Evolutionary conservation across 2,329 filamentous ascomycete species (phyloP).

Genomic region (Cylindrodendrum hubeiense): DNA sequence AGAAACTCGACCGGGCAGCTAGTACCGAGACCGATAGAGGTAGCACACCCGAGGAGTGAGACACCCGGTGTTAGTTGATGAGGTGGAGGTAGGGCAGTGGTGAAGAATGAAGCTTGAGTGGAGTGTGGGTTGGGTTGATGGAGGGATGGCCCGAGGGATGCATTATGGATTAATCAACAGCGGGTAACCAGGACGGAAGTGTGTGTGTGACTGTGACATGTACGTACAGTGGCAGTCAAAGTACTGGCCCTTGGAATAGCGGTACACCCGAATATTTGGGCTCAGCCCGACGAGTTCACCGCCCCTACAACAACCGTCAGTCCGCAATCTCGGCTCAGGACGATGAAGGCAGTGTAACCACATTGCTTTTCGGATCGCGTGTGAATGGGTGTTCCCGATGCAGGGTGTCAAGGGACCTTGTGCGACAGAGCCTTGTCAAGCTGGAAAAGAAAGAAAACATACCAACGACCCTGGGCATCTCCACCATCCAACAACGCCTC

Average conservation of each 20-base stretch:
- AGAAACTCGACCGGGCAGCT: too few relatives aligned
- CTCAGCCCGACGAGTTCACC: slow-evolving; percentile 87
- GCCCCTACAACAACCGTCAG: slow-evolving; percentile 69
- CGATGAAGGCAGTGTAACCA: slow-evolving; percentile 11
- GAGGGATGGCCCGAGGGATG: neutral
- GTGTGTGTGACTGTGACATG: too few relatives aligned
- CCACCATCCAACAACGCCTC: slow-evolving; percentile 64
- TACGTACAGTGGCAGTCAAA: slow-evolving; percentile 90
- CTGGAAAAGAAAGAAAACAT: slow-evolving; percentile 39
- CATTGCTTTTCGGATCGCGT: slow-evolving; percentile 23
- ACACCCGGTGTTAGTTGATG: neutral
- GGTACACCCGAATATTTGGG: slow-evolving; percentile 89
- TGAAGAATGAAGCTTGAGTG: neutral
- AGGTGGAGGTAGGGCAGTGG: neutral
- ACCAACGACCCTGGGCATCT: slow-evolving; percentile 59
- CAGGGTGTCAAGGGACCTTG: slow-evolving; percentile 1
- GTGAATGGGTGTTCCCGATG: slow-evolving; percentile 13
- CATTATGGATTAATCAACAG: neutral
- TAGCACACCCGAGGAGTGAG: neutral
- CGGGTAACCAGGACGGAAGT: neutral
- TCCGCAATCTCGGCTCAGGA: slow-evolving; percentile 14
- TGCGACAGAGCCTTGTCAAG: slow-evolving; percentile 4
- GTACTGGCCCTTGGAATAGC: slow-evolving; percentile 87
- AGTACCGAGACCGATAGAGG: neutral
- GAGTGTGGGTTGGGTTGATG: neutral